phyloP scores from a whole-genome alignment of 768 basidiomycete species.

The Auricularia heimuer region DNA sequence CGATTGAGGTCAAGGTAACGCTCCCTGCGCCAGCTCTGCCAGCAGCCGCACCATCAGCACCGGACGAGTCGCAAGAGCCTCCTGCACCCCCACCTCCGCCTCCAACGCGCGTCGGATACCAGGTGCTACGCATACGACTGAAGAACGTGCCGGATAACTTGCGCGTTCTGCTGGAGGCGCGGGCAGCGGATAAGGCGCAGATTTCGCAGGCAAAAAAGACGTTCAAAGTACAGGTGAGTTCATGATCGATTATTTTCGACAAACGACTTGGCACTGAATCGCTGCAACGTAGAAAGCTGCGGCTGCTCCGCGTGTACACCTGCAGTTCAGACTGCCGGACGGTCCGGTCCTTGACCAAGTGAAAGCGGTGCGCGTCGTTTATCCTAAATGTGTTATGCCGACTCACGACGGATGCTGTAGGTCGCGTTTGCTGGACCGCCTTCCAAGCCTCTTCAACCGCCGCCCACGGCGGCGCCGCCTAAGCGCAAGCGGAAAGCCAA shows the following conservation, averaged over 20 bases:
- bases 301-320: constrained; percentile 1
- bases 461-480: too few species aligned
- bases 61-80: not conserved
- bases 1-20: not conserved
- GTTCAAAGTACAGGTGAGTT: not conserved
- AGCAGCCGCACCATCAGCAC: not conserved
- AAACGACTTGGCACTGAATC: too few species aligned
- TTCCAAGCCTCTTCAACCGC: too few species aligned
- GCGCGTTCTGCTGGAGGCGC: not conserved
- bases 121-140: not conserved
- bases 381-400: too few species aligned
- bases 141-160: not conserved
- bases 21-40: not conserved
- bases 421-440: too few species aligned
- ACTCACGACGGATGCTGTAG: too few species aligned
- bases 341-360: constrained; percentile 2
- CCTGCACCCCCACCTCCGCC: not conserved
- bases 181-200: not conserved
- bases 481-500: too few species aligned
- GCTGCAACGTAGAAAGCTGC: not conserved
- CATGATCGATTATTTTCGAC: too few species aligned
- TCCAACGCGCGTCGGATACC: not conserved
- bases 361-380: not conserved
- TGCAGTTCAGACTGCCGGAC: constrained; percentile 5
- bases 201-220: not conserved